Evolutionary conservation across 2,329 filamentous ascomycete genomes (phyloP).

Genomic region (Trichoderma sp.): DNA sequence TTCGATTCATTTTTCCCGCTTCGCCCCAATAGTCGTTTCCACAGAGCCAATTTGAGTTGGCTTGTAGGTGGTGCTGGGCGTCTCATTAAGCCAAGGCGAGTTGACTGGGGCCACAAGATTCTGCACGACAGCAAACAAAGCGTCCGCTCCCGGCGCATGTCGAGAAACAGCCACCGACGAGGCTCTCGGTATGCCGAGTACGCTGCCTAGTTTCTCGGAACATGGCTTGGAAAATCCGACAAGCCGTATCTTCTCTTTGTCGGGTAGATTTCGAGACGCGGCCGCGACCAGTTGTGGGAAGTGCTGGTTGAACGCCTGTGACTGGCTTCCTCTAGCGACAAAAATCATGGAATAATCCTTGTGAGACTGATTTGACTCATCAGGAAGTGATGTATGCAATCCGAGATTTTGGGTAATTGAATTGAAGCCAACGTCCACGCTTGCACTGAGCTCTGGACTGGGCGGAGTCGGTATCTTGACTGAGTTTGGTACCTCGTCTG

Average conservation of each 20-base stretch:
- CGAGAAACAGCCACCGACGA: constrained; percentile 63
- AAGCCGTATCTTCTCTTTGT: constrained; percentile 51
- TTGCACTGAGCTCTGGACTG: constrained; percentile 54
- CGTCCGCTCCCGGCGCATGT: constrained; percentile 57
- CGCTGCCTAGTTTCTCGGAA: constrained; percentile 57
- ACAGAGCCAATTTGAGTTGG: constrained; percentile 38
- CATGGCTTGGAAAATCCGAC: constrained; percentile 63
- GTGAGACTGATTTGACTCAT: neutral
- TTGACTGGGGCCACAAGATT: constrained; percentile 54
- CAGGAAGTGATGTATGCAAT: constrained; percentile 33
- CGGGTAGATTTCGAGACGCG: constrained; percentile 47
- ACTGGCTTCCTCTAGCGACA: constrained; percentile 58
- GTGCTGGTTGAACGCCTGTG: constrained; percentile 60
- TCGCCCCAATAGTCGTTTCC: constrained; percentile 40
- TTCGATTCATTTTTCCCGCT: constrained; percentile 26
- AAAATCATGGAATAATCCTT: constrained; percentile 56
- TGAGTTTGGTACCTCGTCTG: neutral
- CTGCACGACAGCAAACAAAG: constrained; percentile 58
- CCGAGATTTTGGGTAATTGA: constrained; percentile 63
- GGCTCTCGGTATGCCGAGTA: constrained; percentile 62
- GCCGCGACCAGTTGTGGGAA: constrained; percentile 57
- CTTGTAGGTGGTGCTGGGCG: constrained; percentile 30
- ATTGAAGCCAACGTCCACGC: constrained; percentile 66
- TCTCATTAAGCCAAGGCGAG: constrained; percentile 52
- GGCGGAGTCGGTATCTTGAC: constrained; percentile 34